Percentiles rank a stretch among this genome's conserved stretches.
phyloP scores from a whole-genome alignment of 192 early-diverging fungal genomes.

The Mycoemilia scoparia region DNA sequence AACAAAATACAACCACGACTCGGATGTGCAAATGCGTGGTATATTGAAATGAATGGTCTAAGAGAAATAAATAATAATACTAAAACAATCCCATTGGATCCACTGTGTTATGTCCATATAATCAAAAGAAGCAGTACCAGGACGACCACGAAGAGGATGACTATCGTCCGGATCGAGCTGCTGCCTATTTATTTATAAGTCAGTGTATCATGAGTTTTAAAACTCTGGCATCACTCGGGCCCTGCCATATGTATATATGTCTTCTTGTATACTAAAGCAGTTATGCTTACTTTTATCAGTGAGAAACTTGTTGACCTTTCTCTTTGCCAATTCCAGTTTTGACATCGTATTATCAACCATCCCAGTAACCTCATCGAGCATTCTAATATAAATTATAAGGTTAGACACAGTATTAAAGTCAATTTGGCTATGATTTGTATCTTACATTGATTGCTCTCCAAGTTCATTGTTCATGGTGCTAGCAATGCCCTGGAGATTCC shows the following conservation, averaged over 20 bases:
- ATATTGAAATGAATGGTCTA: conserved; percentile 1
- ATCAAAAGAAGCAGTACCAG: conserved; percentile 23
- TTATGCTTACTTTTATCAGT: conserved; percentile 21
- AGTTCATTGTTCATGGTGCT: conserved; percentile 30
- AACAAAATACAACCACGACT: too few relatives aligned
- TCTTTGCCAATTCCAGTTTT: conserved; percentile 10
- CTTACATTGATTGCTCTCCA: conserved; percentile 22
- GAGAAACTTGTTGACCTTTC: conserved; percentile 21
- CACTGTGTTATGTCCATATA: conserved; percentile 23
- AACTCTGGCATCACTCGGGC: too few relatives aligned
- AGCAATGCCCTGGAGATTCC: conserved; percentile 29
- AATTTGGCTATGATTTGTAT: too few relatives aligned
- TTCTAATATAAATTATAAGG: too few relatives aligned
- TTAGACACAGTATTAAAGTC: too few relatives aligned
- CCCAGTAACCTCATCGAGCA: conserved; percentile 19
- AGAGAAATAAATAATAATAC: not conserved
- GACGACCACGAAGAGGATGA: conserved; percentile 20
- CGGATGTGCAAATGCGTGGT: too few relatives aligned
- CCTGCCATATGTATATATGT: too few relatives aligned
- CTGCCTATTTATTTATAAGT: too few relatives aligned
- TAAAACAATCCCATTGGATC: too few relatives aligned
- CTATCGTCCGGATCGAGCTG: conserved; percentile 17
- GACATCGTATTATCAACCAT: conserved; percentile 21
- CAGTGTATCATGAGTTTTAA: too few relatives aligned
- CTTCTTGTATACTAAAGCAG: too few relatives aligned